A percentile compares a stretch with the other conserved stretches of the same genome.
phyloP scores from a whole-genome alignment of 2,329 filamentous ascomycete species.

The Trichoderma semiorbis region DNA sequence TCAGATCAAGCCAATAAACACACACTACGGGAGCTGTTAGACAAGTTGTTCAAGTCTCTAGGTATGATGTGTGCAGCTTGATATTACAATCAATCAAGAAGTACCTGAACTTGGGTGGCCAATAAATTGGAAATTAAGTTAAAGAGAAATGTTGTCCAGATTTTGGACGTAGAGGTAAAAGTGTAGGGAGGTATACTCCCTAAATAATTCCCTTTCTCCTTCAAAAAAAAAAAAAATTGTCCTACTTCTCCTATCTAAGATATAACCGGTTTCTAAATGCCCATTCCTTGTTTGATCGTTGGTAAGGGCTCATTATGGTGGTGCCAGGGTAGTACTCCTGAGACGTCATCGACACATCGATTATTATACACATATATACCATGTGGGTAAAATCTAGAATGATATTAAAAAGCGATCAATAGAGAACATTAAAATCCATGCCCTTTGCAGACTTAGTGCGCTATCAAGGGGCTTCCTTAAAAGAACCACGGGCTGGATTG shows the following conservation, averaged over 20 bases:
- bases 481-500: too few relatives aligned
- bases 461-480: neutral
- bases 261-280: neutral
- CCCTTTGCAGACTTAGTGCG: neutral
- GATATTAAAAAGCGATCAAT: neutral
- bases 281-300: neutral
- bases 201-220: neutral
- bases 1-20: neutral
- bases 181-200: neutral
- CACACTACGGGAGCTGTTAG: neutral
- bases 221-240: too few relatives aligned
- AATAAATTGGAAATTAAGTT: neutral
- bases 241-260: neutral
- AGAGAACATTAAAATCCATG: neutral
- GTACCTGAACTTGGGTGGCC: too few relatives aligned
- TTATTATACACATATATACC: neutral
- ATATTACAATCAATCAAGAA: too few relatives aligned
- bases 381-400: neutral
- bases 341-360: neutral
- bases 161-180: neutral
- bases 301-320: neutral
- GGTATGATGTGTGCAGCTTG: too few relatives aligned
- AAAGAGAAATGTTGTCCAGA: neutral
- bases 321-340: neutral
- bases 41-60: neutral